These are phyloP conservation scores for Didymella exigua DNA, from an alignment of 2,329 filamentous ascomycete genomes.

Conservation along the genomic window DNA sequence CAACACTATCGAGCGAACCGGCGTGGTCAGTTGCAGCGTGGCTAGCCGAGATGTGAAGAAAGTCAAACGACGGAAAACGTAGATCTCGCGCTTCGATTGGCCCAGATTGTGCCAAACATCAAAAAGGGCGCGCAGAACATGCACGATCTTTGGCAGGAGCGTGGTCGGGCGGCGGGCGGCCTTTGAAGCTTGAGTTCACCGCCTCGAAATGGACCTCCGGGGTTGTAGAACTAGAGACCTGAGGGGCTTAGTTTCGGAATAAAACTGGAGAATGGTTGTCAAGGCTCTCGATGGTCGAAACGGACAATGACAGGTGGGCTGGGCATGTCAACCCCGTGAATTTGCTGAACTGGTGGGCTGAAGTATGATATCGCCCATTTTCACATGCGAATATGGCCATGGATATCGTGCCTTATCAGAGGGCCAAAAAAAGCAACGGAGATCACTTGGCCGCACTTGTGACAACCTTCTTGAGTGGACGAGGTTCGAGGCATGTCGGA, in stretches of 20 bases:
- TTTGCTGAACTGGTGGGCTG: conserved; percentile 20
- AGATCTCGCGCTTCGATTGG: conserved; percentile 32
- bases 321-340: conserved; percentile 25
- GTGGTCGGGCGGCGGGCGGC: conserved; percentile 28
- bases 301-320: conserved; percentile 27
- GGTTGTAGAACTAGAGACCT: conserved; percentile 22
- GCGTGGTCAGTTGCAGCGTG: conserved; percentile 25
- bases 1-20: conserved; percentile 30
- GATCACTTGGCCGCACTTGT: conserved; percentile 34
- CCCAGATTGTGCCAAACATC: conserved; percentile 26
- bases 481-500: conserved; percentile 29
- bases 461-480: conserved; percentile 24
- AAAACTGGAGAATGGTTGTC: conserved; percentile 30
- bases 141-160: conserved; percentile 25
- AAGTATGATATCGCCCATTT: conserved; percentile 29
- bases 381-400: conserved; percentile 33
- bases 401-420: conserved; percentile 7
- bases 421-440: conserved; percentile 18
- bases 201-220: conserved; percentile 31
- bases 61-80: conserved; percentile 24
- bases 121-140: conserved; percentile 23
- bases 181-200: conserved; percentile 36
- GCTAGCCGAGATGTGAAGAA: conserved; percentile 17
- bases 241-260: conserved; percentile 27
- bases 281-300: conserved; percentile 18